Evolutionary conservation across 2,329 filamentous ascomycete genomes (phyloP).

Genomic region (Basipetospora chlamydospora): DNA sequence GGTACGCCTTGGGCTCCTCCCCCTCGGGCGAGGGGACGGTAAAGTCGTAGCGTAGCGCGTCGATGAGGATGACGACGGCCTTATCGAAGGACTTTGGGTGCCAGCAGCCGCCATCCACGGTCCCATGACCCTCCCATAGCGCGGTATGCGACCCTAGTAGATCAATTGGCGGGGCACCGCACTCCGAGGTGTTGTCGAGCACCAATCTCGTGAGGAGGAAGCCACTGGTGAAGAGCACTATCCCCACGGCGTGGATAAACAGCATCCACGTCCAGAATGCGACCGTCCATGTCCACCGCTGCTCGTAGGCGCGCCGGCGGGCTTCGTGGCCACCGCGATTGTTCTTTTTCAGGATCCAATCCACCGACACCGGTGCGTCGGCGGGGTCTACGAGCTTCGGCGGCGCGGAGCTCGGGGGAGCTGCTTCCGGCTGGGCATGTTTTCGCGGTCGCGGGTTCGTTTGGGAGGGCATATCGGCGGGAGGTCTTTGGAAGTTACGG

Average conservation of each 20-base stretch:
- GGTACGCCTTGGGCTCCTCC: constrained; percentile 42
- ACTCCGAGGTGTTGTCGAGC: constrained; percentile 61
- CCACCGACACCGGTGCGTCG: neutral
- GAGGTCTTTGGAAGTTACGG: neutral
- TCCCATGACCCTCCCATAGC: constrained; percentile 24
- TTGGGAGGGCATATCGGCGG: constrained; percentile 2
- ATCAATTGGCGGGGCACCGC: constrained; percentile 52
- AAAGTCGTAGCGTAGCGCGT: constrained; percentile 93
- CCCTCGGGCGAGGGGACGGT: constrained; percentile 58
- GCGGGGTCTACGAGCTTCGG: too few species aligned
- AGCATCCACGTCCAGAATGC: constrained; percentile 58
- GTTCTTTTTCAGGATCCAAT: constrained; percentile 3
- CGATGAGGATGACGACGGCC: constrained; percentile 78
- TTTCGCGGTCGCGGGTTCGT: neutral
- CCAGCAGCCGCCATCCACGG: constrained; percentile 66
- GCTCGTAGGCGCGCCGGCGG: constrained; percentile 24
- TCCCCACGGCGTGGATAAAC: constrained; percentile 62
- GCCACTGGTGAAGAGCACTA: constrained; percentile 86
- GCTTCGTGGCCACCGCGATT: neutral
- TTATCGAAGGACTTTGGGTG: constrained; percentile 88
- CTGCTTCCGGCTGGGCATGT: neutral
- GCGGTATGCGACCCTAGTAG: constrained; percentile 9
- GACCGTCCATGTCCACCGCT: constrained; percentile 41
- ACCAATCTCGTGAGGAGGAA: constrained; percentile 83
- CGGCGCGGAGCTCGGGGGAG: too few species aligned